Percentiles rank a stretch among this genome's conserved stretches.
Conservation (phyloP, 1,284 basidiomycete species). For the Sutorius eximius region DNA sequence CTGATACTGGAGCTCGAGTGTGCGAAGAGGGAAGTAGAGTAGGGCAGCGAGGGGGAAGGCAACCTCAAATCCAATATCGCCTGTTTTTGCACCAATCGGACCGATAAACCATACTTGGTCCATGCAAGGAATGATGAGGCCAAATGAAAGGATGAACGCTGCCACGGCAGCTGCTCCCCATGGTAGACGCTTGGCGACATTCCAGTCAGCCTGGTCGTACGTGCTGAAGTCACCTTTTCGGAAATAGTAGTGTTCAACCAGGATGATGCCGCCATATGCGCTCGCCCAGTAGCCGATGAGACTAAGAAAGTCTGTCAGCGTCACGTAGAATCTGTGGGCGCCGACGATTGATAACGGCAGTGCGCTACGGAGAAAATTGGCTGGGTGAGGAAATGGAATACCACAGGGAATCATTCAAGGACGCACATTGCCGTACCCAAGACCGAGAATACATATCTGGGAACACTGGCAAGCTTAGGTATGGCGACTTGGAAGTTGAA, state of each 20-base stretch:
- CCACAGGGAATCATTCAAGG: background rate
- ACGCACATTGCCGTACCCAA: constrained; percentile 78
- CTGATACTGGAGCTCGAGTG: constrained; percentile 41
- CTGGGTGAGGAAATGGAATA: background rate
- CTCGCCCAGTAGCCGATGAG: constrained; percentile 75
- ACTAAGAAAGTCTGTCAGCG: constrained; percentile 68
- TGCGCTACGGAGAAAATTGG: constrained; percentile 21
- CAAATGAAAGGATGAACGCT: constrained; percentile 52
- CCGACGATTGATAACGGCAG: constrained; percentile 69
- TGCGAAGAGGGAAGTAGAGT: constrained; percentile 59
- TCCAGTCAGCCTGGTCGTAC: constrained; percentile 59
- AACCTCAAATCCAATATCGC: constrained; percentile 78
- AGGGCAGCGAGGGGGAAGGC: constrained; percentile 56
- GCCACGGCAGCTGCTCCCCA: constrained; percentile 61
- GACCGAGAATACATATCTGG: constrained; percentile 85
- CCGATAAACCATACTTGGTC: constrained; percentile 72
- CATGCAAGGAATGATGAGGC: constrained; percentile 67
- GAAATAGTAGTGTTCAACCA: constrained; percentile 67
- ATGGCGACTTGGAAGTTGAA: constrained; percentile 79
- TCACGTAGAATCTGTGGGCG: constrained; percentile 61
- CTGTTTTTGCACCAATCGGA: constrained; percentile 65
- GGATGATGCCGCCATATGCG: constrained; percentile 57
- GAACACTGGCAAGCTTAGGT: constrained; percentile 66
- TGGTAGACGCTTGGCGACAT: constrained; percentile 54
- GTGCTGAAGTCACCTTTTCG: constrained; percentile 47